Conservation (phyloP, 2,329 filamentous ascomycete genomes). For the Penicillium frequentans region DNA sequence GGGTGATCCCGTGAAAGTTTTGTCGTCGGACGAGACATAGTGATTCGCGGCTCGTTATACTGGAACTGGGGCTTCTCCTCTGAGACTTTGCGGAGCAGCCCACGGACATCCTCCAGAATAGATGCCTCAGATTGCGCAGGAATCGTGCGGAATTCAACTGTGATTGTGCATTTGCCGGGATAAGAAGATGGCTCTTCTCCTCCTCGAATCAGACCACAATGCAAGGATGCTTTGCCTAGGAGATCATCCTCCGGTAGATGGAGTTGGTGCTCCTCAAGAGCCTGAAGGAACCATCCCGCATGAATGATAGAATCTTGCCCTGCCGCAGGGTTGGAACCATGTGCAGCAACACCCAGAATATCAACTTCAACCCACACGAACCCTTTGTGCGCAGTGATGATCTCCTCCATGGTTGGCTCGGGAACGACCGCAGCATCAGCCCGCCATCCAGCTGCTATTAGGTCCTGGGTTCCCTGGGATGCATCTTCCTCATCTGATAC, state of each 20-base stretch:
- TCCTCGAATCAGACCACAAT: conserved; percentile 51
- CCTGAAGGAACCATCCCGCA: conserved; percentile 49
- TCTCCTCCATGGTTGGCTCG: conserved; percentile 48
- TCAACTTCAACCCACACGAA: conserved; percentile 43
- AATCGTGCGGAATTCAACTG: conserved; percentile 52
- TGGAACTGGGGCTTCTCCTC: conserved; percentile 39
- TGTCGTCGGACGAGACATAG: conserved; percentile 46
- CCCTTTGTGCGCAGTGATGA: conserved; percentile 52
- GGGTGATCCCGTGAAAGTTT: conserved; percentile 43
- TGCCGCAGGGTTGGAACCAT: conserved; percentile 39
- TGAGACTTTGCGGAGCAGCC: conserved; percentile 36
- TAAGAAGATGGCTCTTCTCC: conserved; percentile 56
- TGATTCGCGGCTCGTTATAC: conserved; percentile 40
- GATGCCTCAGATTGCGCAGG: conserved; percentile 43
- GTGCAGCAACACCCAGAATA: conserved; percentile 36
- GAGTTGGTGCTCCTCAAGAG: conserved; percentile 46
- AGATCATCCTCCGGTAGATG: conserved; percentile 35
- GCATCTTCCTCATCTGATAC: conserved; percentile 56
- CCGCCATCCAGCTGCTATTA: conserved; percentile 54
- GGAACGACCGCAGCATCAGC: conserved; percentile 54
- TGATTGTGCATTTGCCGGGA: conserved; percentile 50
- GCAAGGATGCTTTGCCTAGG: conserved; percentile 45
- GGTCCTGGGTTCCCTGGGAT: conserved; percentile 53
- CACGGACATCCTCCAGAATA: conserved; percentile 40
- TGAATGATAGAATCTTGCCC: conserved; percentile 54